Evolutionary conservation across 495 filamentous ascomycete genomes (phyloP).

Genomic region (Hypoxylon intermedium): DNA sequence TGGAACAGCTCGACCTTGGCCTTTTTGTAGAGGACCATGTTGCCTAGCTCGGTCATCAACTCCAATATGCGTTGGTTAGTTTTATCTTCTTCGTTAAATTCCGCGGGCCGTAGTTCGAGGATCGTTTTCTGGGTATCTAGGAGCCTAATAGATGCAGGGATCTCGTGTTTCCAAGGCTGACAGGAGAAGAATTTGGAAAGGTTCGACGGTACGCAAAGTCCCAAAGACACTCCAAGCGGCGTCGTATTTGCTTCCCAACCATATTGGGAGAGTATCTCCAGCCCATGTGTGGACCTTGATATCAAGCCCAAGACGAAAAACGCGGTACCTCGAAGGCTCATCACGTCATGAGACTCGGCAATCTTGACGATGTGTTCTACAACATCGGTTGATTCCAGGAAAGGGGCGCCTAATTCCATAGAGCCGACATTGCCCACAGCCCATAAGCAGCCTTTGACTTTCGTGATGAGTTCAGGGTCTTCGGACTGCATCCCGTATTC

Average conservation of each 20-base stretch:
- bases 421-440: slow-evolving; percentile 97
- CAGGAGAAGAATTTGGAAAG: slow-evolving; percentile 77
- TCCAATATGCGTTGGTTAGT: slow-evolving; percentile 76
- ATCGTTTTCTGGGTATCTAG: slow-evolving; percentile 54
- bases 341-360: slow-evolving; percentile 82
- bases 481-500: slow-evolving; percentile 83
- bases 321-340: slow-evolving; percentile 92
- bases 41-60: slow-evolving; percentile 83
- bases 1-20: slow-evolving; percentile 74
- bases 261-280: slow-evolving; percentile 82
- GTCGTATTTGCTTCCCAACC: slow-evolving; percentile 94
- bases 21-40: slow-evolving; percentile 83
- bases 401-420: slow-evolving; percentile 95
- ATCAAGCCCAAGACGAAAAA: slow-evolving; percentile 95
- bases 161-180: slow-evolving; percentile 55
- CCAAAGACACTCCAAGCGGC: slow-evolving; percentile 79
- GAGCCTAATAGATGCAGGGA: slow-evolving; percentile 50
- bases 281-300: slow-evolving; percentile 87
- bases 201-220: slow-evolving; percentile 82
- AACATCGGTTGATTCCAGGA: slow-evolving; percentile 86
- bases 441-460: slow-evolving; percentile 97
- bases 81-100: slow-evolving; percentile 46
- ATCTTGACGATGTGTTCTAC: slow-evolving; percentile 85
- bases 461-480: slow-evolving; percentile 85
- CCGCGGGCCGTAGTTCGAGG: slow-evolving; percentile 40